Evolutionary conservation across 2,329 filamentous ascomycete species (phyloP).

Genomic region (Alternaria gaisen): DNA sequence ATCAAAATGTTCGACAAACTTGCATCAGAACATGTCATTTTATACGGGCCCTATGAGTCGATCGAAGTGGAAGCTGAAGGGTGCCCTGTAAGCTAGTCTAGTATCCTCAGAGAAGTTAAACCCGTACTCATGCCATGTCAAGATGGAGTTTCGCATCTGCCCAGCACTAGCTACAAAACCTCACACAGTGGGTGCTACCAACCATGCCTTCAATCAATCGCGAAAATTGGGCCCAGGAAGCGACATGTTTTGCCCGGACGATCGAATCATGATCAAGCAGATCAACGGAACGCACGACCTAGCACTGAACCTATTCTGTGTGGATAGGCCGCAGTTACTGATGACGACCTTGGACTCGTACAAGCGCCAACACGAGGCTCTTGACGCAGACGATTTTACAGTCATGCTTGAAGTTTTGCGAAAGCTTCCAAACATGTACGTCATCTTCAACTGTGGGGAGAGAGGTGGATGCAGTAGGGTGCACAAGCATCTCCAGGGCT

Average conservation of each 20-base stretch:
- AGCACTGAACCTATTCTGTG: conserved; percentile 60
- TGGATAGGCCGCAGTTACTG: conserved; percentile 59
- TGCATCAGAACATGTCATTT: conserved; percentile 33
- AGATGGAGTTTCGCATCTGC: conserved; percentile 49
- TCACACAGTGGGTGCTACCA: conserved; percentile 33
- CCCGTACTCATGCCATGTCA: conserved; percentile 2
- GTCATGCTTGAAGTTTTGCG: conserved; percentile 51
- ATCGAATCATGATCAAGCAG: conserved; percentile 53
- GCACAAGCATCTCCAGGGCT: conserved; percentile 61
- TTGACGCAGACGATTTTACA: conserved; percentile 53
- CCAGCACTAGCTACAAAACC: conserved; percentile 43
- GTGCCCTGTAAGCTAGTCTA: conserved; percentile 35
- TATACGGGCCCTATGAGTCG: conserved; percentile 35
- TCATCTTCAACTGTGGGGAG: conserved; percentile 60
- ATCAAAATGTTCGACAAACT: conserved; percentile 36
- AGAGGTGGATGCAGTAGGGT: conserved; percentile 57
- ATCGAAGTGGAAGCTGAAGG: conserved; percentile 31
- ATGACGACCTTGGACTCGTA: conserved; percentile 59
- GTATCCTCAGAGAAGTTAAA: not conserved
- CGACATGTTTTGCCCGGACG: conserved; percentile 56
- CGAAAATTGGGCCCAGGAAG: conserved; percentile 46
- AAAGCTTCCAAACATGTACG: conserved; percentile 44
- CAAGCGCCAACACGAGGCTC: conserved; percentile 56
- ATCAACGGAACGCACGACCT: conserved; percentile 57
- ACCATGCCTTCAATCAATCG: conserved; percentile 25